A percentile compares a stretch with the other conserved stretches of the same genome.
phyloP scores from a whole-genome alignment of 306 rosid genomes.

The Quercus alba region DNA sequence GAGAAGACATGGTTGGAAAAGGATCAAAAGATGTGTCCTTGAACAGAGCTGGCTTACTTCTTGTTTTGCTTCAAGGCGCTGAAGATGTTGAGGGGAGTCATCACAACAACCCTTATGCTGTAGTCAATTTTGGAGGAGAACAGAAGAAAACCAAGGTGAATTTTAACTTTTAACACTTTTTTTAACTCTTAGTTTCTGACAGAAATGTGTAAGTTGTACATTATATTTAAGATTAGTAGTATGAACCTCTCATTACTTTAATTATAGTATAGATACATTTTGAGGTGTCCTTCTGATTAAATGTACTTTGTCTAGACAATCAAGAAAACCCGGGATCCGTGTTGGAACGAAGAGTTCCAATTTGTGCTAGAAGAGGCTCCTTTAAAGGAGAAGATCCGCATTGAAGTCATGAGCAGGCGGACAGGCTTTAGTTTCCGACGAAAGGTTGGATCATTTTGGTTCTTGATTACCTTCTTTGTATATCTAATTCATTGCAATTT shows the following conservation, averaged over 20 bases:
- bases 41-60: slow-evolving; percentile 17
- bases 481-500: neutral
- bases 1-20: neutral
- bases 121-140: slow-evolving; percentile 20
- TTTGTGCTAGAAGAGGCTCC: slow-evolving; percentile 28
- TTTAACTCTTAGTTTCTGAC: neutral
- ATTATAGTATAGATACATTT: neutral
- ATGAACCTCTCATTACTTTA: neutral
- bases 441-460: neutral
- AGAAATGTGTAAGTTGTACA: neutral
- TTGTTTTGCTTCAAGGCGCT: slow-evolving; percentile 17
- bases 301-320: slow-evolving; percentile 1
- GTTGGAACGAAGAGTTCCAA: slow-evolving; percentile 33
- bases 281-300: neutral
- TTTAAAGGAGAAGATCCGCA: slow-evolving; percentile 20
- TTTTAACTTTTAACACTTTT: neutral
- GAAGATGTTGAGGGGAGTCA: slow-evolving; percentile 23
- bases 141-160: slow-evolving; percentile 26
- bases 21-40: neutral
- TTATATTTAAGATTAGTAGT: neutral
- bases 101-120: slow-evolving; percentile 25
- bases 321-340: slow-evolving; percentile 20
- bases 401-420: slow-evolving; percentile 22
- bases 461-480: neutral
- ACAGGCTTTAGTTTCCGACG: neutral